Percentiles rank a stretch among this genome's conserved stretches.
phyloP scores from a whole-genome alignment of 2,329 filamentous ascomycete species.

The Beauveria medogensis region DNA sequence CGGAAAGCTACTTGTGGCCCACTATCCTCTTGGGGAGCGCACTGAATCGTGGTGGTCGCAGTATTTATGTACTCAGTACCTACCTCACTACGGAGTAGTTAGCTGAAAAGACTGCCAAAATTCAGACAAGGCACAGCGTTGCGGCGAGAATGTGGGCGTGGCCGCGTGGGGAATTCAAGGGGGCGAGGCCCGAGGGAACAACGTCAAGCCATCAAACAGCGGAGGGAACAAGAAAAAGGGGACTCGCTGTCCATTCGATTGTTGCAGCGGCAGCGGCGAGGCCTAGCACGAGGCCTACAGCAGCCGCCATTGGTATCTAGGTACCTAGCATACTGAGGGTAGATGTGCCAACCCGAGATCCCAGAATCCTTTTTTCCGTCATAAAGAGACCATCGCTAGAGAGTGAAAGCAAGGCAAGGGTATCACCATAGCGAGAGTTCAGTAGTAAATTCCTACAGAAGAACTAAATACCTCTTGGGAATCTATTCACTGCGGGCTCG shows the following conservation, averaged over 20 bases:
- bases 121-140: constrained; percentile 3
- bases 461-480: background rate
- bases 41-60: background rate
- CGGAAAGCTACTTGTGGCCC: background rate
- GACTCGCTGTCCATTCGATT: background rate
- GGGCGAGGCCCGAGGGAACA: background rate
- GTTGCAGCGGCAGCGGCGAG: background rate
- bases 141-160: background rate
- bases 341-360: background rate
- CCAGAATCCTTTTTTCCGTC: background rate
- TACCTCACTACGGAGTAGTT: background rate
- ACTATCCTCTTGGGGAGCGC: background rate
- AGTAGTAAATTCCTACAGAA: background rate
- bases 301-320: no score
- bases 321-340: background rate
- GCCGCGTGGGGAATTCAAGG: background rate
- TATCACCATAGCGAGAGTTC: background rate
- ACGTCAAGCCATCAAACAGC: background rate
- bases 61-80: background rate
- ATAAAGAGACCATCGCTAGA: no score
- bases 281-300: background rate
- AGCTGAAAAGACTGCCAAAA: background rate
- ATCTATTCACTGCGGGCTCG: background rate
- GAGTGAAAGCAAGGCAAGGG: background rate
- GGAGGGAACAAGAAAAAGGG: background rate